Evolutionary conservation across 306 rosid genomes (phyloP).

Genomic region (Castanopsis chinensis): DNA sequence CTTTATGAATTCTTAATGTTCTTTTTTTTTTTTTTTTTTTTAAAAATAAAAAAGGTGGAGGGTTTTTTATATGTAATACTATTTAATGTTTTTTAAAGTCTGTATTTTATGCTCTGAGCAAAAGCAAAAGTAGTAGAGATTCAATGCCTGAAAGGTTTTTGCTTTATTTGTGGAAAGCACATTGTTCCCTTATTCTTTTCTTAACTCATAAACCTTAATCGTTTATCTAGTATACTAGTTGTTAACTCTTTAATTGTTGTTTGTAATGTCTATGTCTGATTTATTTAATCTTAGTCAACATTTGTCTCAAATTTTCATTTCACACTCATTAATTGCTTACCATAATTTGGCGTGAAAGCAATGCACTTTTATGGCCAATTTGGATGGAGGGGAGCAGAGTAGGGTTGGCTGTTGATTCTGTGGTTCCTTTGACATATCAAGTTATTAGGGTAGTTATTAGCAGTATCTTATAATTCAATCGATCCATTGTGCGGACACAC

Average conservation of each 20-base stretch:
- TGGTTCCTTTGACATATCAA: no score
- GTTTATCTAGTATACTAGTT: neutral
- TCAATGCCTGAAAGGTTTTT: neutral
- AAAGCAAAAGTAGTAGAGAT: neutral
- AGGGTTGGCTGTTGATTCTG: fast-evolving
- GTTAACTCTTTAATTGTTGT: neutral
- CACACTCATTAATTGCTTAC: no score
- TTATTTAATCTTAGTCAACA: neutral
- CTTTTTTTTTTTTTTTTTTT: no score
- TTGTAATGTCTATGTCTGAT: neutral
- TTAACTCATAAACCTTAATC: neutral
- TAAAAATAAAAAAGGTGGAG: no score
- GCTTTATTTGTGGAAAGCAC: neutral
- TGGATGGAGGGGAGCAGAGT: no score
- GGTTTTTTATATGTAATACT: no score
- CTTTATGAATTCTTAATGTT: neutral
- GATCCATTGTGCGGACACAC: no score
- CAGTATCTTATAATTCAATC: no score
- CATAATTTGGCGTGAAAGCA: no score
- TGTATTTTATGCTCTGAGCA: neutral
- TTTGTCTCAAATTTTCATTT: no score
- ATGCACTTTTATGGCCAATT: no score
- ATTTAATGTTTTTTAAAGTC: neutral
- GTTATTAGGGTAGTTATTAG: no score
- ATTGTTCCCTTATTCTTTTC: neutral